Evolutionary conservation across 768 basidiomycete genomes (phyloP).

Genomic region (Mycena polygramma): DNA sequence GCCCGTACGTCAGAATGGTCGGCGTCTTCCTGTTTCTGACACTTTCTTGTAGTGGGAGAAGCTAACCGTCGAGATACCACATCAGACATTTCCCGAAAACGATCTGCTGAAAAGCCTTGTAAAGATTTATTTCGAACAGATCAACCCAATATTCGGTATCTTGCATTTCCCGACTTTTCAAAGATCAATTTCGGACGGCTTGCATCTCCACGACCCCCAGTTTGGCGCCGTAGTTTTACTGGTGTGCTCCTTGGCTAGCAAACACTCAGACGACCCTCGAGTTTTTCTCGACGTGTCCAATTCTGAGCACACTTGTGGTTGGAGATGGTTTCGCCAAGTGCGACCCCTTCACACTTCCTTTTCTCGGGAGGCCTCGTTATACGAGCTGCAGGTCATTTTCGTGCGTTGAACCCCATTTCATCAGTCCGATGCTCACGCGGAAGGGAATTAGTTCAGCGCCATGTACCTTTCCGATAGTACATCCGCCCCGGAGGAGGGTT

Average conservation of each 20-base stretch:
- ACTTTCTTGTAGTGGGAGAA: background rate
- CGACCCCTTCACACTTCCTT: conserved; percentile 8
- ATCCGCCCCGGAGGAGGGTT: conserved; percentile 10
- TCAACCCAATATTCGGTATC: conserved; percentile 13
- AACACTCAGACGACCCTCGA: conserved; percentile 14
- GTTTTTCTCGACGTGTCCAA: background rate
- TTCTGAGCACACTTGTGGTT: conserved; percentile 17
- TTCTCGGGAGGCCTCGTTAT: conserved; percentile 5
- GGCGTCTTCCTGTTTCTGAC: background rate
- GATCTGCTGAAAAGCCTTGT: conserved; percentile 2
- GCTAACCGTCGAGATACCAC: background rate
- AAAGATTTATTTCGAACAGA: conserved; percentile 19
- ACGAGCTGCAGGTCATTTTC: conserved; percentile 12
- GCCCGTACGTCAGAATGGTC: conserved; percentile 14
- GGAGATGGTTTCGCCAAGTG: conserved; percentile 18
- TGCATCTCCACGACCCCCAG: conserved; percentile 6
- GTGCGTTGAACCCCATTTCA: background rate
- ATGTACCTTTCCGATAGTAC: conserved; percentile 4
- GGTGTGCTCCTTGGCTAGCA: conserved; percentile 16
- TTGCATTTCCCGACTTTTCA: conserved; percentile 17
- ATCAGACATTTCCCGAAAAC: conserved; percentile 2
- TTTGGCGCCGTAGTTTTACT: conserved; percentile 7
- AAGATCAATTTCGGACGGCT: background rate
- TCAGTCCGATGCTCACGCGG: background rate
- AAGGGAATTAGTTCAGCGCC: background rate